Percentiles rank a stretch among this genome's conserved stretches.
phyloP scores from a whole-genome alignment of 2,329 filamentous ascomycete species.

The Canariomyces notabilis region DNA sequence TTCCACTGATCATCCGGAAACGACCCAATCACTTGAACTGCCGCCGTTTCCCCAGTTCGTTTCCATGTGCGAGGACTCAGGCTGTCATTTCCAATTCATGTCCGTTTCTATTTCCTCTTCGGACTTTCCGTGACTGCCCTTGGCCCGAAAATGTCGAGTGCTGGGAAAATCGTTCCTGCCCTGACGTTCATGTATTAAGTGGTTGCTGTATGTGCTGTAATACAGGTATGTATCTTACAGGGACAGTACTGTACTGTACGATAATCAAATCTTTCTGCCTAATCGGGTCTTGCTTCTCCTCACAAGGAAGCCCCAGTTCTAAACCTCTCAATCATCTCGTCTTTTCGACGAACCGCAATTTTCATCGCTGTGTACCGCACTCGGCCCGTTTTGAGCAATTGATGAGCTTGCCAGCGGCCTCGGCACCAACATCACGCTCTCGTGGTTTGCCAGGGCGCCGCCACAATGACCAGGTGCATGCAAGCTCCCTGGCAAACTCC shows the following conservation, averaged over 20 bases:
- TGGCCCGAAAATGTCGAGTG: neutral
- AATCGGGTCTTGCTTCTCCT: neutral
- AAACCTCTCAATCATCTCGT: neutral
- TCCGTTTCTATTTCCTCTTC: neutral
- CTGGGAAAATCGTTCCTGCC: too few relatives aligned
- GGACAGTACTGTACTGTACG: too few relatives aligned
- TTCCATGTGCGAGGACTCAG: neutral
- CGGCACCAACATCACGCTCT: neutral
- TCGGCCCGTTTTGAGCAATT: neutral
- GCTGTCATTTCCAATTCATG: neutral
- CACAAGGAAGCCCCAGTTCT: slow-evolving; percentile 5
- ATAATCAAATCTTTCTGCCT: neutral
- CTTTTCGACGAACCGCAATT: neutral
- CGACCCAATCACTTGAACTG: neutral
- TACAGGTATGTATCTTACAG: too few relatives aligned
- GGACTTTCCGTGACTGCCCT: neutral
- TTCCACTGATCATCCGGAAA: neutral
- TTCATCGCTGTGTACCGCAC: neutral
- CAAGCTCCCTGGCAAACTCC: neutral
- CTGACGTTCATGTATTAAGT: too few relatives aligned
- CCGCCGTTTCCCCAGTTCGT: neutral
- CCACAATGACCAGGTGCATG: neutral
- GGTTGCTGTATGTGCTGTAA: too few relatives aligned
- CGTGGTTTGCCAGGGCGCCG: neutral
- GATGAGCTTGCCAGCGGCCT: neutral